Evolutionary conservation across 164 flowering plant genomes (phyloP), one percentile per base, ranked within the genome.

Genomic region (Hamamelis virginiana): DNA sequence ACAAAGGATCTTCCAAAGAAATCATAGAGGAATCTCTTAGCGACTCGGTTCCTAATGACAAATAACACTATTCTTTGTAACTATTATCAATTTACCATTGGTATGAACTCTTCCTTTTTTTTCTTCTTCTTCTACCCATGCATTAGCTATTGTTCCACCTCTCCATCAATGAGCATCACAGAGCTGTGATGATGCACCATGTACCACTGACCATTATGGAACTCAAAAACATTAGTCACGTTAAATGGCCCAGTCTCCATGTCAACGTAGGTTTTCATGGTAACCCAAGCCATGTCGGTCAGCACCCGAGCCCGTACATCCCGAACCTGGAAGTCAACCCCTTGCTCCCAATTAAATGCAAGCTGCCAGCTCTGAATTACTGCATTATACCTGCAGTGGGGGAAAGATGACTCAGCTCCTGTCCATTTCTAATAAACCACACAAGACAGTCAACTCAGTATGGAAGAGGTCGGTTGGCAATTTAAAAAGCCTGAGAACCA

Each of bases 121-220:
- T 38, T 62, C 64, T 47, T 50, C 22, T 38, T 62, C 64, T 47
- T 46, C 62, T 76, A 73, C 11, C 72, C 81, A 64, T 69, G 84
- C 74, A 73, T 41, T 68, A 79, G 67, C 71, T 82, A 87, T 73
- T 86, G 86, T 38, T 74, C 87, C 22, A 67, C 80, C 56, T 77
- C 88, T 51, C 79, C 91, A 59, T 82, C 85, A 21, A 67, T 58
- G 55, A 83, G 78, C 85, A 86, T 76, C 63, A 78, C 76, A 19
- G 97, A 86, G 81, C 89, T 76, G 82, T 95, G 98, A 80, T 95
- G 98, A 78, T 95, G 97, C 75, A 95, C 98, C 91, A 95, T 82
- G 76, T 77, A 84, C 97, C 97, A 92, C 64, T 76, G 82, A 43
- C 89, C 92, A 50, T 83, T 81, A 59, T 91, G 95, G 64, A 85